Base-by-base conservation (phyloP, 202 grass and related monocot genomes). In the Miscanthus sacchariflorus region DNA sequence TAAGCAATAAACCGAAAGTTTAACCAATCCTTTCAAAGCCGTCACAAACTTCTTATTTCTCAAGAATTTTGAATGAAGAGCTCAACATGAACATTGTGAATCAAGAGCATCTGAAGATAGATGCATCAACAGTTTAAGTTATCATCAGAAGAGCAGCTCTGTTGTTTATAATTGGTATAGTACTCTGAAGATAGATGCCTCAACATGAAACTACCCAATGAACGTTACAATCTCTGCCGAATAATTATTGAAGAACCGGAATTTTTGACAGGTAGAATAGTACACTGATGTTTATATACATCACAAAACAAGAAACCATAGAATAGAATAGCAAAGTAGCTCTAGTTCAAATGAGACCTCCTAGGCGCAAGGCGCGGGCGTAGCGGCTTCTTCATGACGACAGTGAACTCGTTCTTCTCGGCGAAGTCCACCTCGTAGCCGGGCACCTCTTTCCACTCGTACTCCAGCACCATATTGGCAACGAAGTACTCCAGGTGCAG, bases 401-500 rank as follows among this genome's bases (percentile, higher is more conserved):
- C n/a, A 18, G 88, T 89, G 87, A 95, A 95, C 89, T 93, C 80
- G 12, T 15, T 1, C 87, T 92, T 93, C 86, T 95, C 88, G 2
- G 70, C 43, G 63, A 95, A 87, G 63, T 93, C 80, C 65, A 95
- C 91, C 86, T 91, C 81, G 11, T 95, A 70, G 1, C 79, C 93
- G 0, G 68, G 19, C 9, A 72, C 88, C 63, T 83, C 80, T 28
- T 33, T 63, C 93, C 93, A 95, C 82, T 93, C 80, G 84, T 91
- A 89, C 89, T 89, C 93, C 56, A 36, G 89, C 0, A 95, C 88
- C 89, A 95, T 81, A 64, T 93, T 91, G 11, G 88, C 93, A 2
- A 95, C 91, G 42, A 93, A 95, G 77, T 85, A 93, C 80, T 93
- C 91, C 3, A 95, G 81, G 74, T 93, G 93, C 30, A 93, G 76